Evolutionary conservation across 73 alveolate genomes (phyloP).

Genomic region (Stentor coeruleus): DNA sequence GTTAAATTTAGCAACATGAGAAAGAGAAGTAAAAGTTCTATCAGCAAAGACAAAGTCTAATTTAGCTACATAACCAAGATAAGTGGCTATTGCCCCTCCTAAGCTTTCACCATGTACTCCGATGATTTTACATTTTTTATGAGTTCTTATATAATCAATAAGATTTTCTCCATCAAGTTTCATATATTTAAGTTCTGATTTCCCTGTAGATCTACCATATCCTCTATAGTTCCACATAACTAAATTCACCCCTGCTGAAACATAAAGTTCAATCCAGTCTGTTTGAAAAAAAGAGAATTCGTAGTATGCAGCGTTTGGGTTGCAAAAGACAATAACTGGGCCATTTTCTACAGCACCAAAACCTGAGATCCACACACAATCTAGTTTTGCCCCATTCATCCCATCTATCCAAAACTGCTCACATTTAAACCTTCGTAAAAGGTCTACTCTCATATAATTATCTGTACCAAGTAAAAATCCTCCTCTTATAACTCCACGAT

Average conservation of each 20-base stretch:
- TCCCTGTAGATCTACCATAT: conserved; percentile 77
- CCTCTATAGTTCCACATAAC: conserved; percentile 92
- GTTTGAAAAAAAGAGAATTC: conserved; percentile 62
- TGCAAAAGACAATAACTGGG: conserved; percentile 74
- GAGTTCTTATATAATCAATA: conserved; percentile 43
- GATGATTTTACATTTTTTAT: conserved; percentile 31
- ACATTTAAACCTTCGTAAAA: background rate
- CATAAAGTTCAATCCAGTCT: conserved; percentile 80
- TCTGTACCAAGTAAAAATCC: too few relatives aligned
- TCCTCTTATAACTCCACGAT: too few relatives aligned
- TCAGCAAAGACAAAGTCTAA: conserved; percentile 67
- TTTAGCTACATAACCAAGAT: conserved; percentile 47
- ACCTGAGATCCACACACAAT: background rate
- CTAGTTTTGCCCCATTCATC: background rate
- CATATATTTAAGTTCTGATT: conserved; percentile 46
- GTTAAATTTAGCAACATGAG: conserved; percentile 16
- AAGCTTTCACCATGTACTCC: conserved; percentile 74
- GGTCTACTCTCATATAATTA: background rate
- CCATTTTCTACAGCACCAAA: background rate
- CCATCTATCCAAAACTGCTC: background rate
- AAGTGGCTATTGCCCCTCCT: conserved; percentile 74
- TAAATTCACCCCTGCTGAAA: conserved; percentile 58
- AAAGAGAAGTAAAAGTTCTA: conserved; percentile 62
- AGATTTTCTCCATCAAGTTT: conserved; percentile 56
- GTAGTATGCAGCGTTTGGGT: conserved; percentile 88